Evolutionary conservation across 768 basidiomycete genomes (phyloP).

Genomic region (Rhizopogon vulgaris): DNA sequence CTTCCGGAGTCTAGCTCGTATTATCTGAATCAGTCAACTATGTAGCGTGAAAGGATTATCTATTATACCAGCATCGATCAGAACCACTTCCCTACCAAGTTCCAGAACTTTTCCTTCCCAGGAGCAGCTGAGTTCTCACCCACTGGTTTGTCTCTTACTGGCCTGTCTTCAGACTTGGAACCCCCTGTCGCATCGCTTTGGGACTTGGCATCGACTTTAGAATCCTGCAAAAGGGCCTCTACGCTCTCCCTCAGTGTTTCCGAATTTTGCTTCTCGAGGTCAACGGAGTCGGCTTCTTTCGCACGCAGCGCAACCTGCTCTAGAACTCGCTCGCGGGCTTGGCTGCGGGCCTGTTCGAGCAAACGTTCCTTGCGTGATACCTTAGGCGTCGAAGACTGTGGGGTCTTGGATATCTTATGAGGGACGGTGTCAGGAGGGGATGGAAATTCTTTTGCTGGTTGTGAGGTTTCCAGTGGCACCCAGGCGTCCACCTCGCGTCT

Average conservation of each 20-base stretch:
- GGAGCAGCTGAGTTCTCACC: background rate
- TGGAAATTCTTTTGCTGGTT: background rate
- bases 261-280: background rate
- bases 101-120: slow-evolving; percentile 3
- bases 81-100: slow-evolving; percentile 4
- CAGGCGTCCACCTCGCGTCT: background rate
- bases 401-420: background rate
- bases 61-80: background rate
- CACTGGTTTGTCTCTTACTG: background rate
- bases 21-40: too few species aligned
- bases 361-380: slow-evolving; percentile 3
- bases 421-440: background rate
- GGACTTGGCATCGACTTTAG: background rate
- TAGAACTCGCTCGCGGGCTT: slow-evolving; percentile 3
- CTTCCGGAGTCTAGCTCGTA: too few species aligned
- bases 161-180: background rate
- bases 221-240: slow-evolving; percentile 8
- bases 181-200: background rate
- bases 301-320: background rate
- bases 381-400: background rate
- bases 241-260: slow-evolving; percentile 20
- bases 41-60: background rate
- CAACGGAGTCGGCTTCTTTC: background rate
- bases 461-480: background rate
- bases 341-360: slow-evolving; percentile 2